Conservation (phyloP, 2,329 filamentous ascomycete species). For the Trichoderma sp. region DNA sequence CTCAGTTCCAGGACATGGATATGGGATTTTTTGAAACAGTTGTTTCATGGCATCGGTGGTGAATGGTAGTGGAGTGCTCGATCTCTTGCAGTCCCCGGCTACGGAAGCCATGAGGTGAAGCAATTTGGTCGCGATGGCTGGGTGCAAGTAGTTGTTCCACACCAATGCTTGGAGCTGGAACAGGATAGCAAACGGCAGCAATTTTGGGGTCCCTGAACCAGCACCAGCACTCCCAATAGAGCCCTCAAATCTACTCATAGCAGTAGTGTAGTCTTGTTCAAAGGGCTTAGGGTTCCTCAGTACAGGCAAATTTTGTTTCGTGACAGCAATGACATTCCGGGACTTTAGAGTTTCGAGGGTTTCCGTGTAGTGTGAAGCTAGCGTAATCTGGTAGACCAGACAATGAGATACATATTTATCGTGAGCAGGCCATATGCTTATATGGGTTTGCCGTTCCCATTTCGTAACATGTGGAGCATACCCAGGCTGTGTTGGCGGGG, state of each 20-base stretch:
- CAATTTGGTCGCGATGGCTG: slow-evolving; percentile 53
- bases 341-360: slow-evolving; percentile 33
- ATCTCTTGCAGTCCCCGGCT: slow-evolving; percentile 35
- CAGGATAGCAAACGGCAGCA: slow-evolving; percentile 56
- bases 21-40: slow-evolving; percentile 57
- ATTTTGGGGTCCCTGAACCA: slow-evolving; percentile 23
- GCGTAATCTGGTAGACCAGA: slow-evolving; percentile 49
- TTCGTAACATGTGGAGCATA: not conserved
- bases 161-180: slow-evolving; percentile 68
- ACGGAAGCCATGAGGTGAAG: slow-evolving; percentile 48
- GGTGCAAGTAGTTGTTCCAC: slow-evolving; percentile 64
- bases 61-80: slow-evolving; percentile 43
- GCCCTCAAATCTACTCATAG: slow-evolving; percentile 42
- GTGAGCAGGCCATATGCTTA: slow-evolving; percentile 40
- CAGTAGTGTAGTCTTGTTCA: slow-evolving; percentile 32
- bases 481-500: not conserved
- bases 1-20: slow-evolving; percentile 56
- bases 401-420: slow-evolving; percentile 45
- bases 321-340: slow-evolving; percentile 35
- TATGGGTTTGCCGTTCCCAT: slow-evolving; percentile 39
- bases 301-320: slow-evolving; percentile 34
- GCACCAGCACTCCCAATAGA: slow-evolving; percentile 34
- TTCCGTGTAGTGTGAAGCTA: not conserved
- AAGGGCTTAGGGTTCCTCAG: slow-evolving; percentile 10
- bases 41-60: slow-evolving; percentile 58